These are phyloP conservation scores for Dipteronia sinensis DNA, from an alignment of 345 rosid genomes.

Conservation along the genomic window DNA sequence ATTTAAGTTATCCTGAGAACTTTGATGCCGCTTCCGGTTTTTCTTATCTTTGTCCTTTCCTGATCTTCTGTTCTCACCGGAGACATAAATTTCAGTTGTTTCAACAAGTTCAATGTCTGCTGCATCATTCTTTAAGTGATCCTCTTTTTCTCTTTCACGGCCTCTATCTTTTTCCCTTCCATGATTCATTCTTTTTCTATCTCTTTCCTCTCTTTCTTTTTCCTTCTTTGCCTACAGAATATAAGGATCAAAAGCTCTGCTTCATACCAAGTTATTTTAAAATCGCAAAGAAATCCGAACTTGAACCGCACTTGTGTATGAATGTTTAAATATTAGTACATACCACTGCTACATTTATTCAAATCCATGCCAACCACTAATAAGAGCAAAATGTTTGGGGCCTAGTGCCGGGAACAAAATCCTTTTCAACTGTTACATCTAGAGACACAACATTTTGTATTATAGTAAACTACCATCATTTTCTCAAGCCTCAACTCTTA, in stretches of 20 bases:
- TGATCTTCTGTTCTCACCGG: slow-evolving; percentile 51
- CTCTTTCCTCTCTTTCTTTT: slow-evolving; percentile 70
- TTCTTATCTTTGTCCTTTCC: slow-evolving; percentile 60
- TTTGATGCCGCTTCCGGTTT: slow-evolving; percentile 60
- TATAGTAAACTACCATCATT: neutral
- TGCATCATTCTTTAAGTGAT: slow-evolving; percentile 49
- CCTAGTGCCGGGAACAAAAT: neutral
- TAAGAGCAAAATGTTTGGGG: neutral
- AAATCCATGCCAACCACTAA: neutral
- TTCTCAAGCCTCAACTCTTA: neutral
- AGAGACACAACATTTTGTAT: neutral
- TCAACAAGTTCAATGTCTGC: slow-evolving; percentile 48
- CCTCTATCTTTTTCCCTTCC: slow-evolving; percentile 71
- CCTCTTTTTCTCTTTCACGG: slow-evolving; percentile 61
- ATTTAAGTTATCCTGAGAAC: slow-evolving; percentile 42
- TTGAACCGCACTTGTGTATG: neutral
- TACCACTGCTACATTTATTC: neutral
- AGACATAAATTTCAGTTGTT: slow-evolving; percentile 37
- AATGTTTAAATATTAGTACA: neutral
- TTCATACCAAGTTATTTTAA: neutral
- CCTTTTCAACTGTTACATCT: neutral
- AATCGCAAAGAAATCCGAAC: neutral
- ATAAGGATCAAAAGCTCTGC: slow-evolving; percentile 13
- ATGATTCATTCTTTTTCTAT: slow-evolving; percentile 60
- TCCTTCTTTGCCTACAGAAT: slow-evolving; percentile 64